Evolutionary conservation across 805 yeast species (phyloP), one percentile per base, ranked within the genome.

Genomic region (Metschnikowia similis): DNA sequence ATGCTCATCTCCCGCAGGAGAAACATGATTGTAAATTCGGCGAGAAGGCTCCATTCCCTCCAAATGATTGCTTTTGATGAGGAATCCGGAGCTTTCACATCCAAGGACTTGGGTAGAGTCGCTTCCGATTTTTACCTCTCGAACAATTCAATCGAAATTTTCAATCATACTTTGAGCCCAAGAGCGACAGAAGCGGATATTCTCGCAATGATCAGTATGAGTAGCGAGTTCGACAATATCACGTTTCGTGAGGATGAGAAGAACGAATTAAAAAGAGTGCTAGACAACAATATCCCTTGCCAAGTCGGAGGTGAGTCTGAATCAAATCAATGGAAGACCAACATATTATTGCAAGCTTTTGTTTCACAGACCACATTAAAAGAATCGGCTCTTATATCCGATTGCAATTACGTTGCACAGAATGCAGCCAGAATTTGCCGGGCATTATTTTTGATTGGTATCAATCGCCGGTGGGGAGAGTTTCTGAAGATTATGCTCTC

Each of bases 21-120:
- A 21, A 81, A 81, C 40, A 81, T 95, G 85, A 80, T 94, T 30
- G 71, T 83, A 3, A 74, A 75, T 0, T 95, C 97, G 0, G 98
- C 97, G 0, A 74, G 89, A 57, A 74, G 87, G 50, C 75, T 94
- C n/a, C 96, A 92, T 56, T 69, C 82, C 6, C 74, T 91, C 4
- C 98, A 94, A 62, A 94, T 94, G 98, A 87, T 94, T 58, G 85
- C 91, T 0, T 92, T 82, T 65, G 97, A 94, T 60, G 97, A 91
- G 53, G 72, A 82, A 34, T 82, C 96, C 0, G 85, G 86, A 46
- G 81, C 91, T 2, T 82, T 94, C 50, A 79, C 83, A 27, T 72
- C 96, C 1, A 94, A 92, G 55, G 98, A 94, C 66, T 71, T 89
- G 45, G 99, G 99, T 6, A 78, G 99, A 61, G 82, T 92, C 39